Conservation (phyloP, 1,284 basidiomycete species). For the Malassezia yamatoensis region DNA sequence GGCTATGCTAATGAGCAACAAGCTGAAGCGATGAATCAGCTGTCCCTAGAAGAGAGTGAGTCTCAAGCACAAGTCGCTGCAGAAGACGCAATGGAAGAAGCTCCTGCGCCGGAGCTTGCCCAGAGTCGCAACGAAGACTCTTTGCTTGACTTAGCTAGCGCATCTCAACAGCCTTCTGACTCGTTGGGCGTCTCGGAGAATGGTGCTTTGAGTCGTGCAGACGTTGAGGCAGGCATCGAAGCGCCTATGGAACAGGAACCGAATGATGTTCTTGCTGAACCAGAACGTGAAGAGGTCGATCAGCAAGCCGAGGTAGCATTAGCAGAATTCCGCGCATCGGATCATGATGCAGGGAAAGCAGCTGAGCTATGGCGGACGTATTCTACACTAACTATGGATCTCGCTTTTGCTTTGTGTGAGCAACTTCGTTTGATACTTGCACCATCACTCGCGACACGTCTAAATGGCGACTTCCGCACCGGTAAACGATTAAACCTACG, state of each 20-base stretch:
- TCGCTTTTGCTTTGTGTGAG: slow-evolving; percentile 69
- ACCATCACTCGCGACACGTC: slow-evolving; percentile 82
- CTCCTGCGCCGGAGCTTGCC: slow-evolving; percentile 14
- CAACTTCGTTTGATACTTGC: slow-evolving; percentile 93
- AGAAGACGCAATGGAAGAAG: slow-evolving; percentile 10
- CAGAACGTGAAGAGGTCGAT: slow-evolving; percentile 27
- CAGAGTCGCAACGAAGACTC: slow-evolving; percentile 2
- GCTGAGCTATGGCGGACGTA: slow-evolving; percentile 82
- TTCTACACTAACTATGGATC: slow-evolving; percentile 75
- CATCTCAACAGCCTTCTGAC: background rate
- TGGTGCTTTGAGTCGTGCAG: slow-evolving; percentile 33
- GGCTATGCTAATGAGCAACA: slow-evolving; percentile 62
- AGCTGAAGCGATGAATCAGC: slow-evolving; percentile 59
- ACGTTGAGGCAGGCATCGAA: slow-evolving; percentile 35
- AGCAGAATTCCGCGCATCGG: slow-evolving; percentile 57
- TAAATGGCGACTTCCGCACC: slow-evolving; percentile 93
- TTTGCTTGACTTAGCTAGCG: background rate
- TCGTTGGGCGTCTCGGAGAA: slow-evolving; percentile 20
- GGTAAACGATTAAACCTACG: slow-evolving; percentile 99
- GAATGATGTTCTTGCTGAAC: slow-evolving; percentile 27
- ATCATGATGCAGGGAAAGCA: slow-evolving; percentile 54
- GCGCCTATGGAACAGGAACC: slow-evolving; percentile 53
- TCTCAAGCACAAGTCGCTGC: slow-evolving; percentile 26
- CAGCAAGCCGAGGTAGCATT: slow-evolving; percentile 37
- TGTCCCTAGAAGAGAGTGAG: slow-evolving; percentile 33